Conservation (phyloP, 371 early-diverging fungal genomes). For the Mortierella sp. region DNA sequence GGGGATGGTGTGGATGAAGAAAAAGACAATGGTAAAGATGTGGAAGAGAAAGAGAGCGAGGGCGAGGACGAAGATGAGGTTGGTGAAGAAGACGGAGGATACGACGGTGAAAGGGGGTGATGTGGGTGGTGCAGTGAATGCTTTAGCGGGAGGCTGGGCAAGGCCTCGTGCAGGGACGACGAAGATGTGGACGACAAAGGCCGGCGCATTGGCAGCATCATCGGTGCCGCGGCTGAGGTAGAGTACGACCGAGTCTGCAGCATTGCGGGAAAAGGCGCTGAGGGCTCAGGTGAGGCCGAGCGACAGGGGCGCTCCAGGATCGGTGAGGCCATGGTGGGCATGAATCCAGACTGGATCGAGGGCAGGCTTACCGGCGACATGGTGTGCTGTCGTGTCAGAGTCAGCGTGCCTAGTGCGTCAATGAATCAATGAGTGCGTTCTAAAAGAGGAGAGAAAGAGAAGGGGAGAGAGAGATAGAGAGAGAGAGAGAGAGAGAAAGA, state of each 20-base stretch:
- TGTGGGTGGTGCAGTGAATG: too few species aligned
- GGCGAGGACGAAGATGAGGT: conserved; percentile 1
- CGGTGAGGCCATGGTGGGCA: background rate
- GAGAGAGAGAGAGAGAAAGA: background rate
- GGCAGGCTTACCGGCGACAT: background rate
- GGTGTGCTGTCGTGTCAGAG: background rate
- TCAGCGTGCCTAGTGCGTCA: background rate
- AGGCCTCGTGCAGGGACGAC: too few species aligned
- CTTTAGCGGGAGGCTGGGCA: too few species aligned
- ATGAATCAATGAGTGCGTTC: background rate
- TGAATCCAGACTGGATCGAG: background rate
- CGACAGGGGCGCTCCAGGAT: too few species aligned
- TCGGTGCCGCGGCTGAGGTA: too few species aligned
- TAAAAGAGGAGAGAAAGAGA: background rate
- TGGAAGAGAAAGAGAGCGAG: conserved; percentile 1
- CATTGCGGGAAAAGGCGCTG: too few species aligned
- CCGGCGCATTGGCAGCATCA: too few species aligned
- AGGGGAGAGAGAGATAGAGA: background rate
- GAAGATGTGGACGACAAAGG: too few species aligned
- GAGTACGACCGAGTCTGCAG: too few species aligned
- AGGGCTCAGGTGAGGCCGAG: too few species aligned
- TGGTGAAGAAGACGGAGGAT: conserved; percentile 6
- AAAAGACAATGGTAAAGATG: background rate
- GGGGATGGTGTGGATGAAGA: conserved; percentile 16
- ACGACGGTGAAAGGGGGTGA: conserved; percentile 6